Evolutionary conservation across 1,139 yeast species (phyloP), one percentile per base, ranked within the genome.

Genomic region (Blastobotrys persicus): DNA sequence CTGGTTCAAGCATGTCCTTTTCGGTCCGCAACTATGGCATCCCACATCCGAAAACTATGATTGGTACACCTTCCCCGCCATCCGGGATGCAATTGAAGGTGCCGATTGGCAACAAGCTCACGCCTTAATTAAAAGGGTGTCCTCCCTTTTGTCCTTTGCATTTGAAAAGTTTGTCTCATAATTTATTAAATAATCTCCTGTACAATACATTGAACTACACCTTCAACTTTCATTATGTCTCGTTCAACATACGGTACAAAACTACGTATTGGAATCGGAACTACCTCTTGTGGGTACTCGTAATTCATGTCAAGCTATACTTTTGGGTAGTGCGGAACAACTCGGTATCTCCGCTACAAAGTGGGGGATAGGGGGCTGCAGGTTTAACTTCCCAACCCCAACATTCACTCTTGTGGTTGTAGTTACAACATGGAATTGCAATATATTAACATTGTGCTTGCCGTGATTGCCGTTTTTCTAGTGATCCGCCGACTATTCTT

Each of bases 11-110:
- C 89, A 88, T 61, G 65, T 75, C 1, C 60, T 91, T 7, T 81
- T 81, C 64, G 97, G 97, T 0, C 83, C 87, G 4, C 81, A 88
- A 45, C 64, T 75, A 47, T 71, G 76, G 65, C 80, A 81, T 2
- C 88, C 87, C 0, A 74, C 73, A 14, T 64, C 60, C 7, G 63
- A 59, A 2, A 17, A 46, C 5, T 76, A 71, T 55, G 74, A 76
- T 49, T 81, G 87, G 78, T 81, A 83, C 66, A 76, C 88, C 2
- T 87, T 86, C 61, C 96, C 98, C 0, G 77, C 78, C 3, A 73
- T 88, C 2, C 75, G 95, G 55, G 95, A 88, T 61, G 80, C 80
- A 2, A 63, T 85, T 40, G 72, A 70, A 47, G 61, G 59, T 6
- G 70, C 72, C 2, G 79, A 82, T 56, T 77, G 78, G 75, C 71